Evolutionary conservation across 768 basidiomycete genomes (phyloP).

Genomic region (Neoboletus brunneissimus): DNA sequence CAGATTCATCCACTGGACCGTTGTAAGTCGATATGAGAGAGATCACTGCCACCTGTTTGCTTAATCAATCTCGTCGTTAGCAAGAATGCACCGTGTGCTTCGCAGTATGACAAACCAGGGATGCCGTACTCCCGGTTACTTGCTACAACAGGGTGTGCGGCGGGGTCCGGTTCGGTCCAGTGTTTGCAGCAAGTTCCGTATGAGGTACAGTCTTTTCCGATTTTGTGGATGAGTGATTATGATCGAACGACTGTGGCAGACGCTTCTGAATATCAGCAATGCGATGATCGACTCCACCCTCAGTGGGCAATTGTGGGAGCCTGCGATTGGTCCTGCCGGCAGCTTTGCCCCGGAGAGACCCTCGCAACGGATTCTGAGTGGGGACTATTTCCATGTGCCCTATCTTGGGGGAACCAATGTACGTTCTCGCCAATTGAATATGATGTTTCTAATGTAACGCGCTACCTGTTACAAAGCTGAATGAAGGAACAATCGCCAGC

Average conservation of each 20-base stretch:
- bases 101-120: slow-evolving; percentile 49
- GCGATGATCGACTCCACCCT: slow-evolving; percentile 43
- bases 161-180: slow-evolving; percentile 36
- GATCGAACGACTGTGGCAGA: slow-evolving; percentile 30
- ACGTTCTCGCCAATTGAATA: background rate
- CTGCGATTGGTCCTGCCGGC: slow-evolving; percentile 48
- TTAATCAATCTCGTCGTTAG: slow-evolving; percentile 29
- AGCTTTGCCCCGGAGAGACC: slow-evolving; percentile 48
- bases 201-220: slow-evolving; percentile 5
- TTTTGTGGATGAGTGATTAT: background rate
- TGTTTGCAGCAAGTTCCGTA: slow-evolving; percentile 37
- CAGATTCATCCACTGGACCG: slow-evolving; percentile 19
- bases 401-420: slow-evolving; percentile 57
- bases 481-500: slow-evolving; percentile 12
- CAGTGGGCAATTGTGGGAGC: slow-evolving; percentile 57
- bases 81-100: slow-evolving; percentile 47
- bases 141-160: slow-evolving; percentile 43
- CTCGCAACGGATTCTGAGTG: slow-evolving; percentile 42
- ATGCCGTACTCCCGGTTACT: slow-evolving; percentile 50
- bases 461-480: background rate
- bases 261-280: slow-evolving; percentile 47
- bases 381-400: slow-evolving; percentile 54
- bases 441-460: background rate
- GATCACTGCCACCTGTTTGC: background rate
- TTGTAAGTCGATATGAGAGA: slow-evolving; percentile 10